phyloP scores from a whole-genome alignment of 2,329 filamentous ascomycete genomes.

The Colletotrichum camelliae region DNA sequence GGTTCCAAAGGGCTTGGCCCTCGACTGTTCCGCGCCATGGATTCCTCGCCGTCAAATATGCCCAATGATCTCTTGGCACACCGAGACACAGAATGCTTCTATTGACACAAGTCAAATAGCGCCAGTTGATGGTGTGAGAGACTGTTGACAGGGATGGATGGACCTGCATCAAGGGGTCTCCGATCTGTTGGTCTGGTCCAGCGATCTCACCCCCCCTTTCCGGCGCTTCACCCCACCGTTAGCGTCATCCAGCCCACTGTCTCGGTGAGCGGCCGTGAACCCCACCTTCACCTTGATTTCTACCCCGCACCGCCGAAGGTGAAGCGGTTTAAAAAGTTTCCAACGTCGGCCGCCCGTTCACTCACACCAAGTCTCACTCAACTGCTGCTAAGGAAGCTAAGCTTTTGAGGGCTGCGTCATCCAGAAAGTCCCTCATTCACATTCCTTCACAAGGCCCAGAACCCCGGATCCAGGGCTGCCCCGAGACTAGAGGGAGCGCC shows the following conservation, averaged over 20 bases:
- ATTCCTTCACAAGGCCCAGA: not conserved
- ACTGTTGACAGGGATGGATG: not conserved
- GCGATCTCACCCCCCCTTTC: not conserved
- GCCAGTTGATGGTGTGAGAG: not conserved
- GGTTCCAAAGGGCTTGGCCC: not conserved
- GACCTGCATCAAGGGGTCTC: not conserved
- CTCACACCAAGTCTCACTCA: not conserved
- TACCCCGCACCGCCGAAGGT: slow-evolving; percentile 7
- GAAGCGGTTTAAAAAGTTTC: not conserved
- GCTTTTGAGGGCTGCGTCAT: not conserved
- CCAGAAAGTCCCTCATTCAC: not conserved
- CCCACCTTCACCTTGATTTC: slow-evolving; percentile 8
- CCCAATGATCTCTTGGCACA: not conserved
- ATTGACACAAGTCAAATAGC: not conserved
- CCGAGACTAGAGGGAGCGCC: not conserved
- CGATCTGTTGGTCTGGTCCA: not conserved
- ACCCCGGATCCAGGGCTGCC: not conserved
- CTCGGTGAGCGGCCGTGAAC: not conserved
- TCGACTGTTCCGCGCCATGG: not conserved
- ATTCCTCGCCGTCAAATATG: not conserved
- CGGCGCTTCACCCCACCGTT: not conserved
- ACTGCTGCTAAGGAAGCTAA: not conserved
- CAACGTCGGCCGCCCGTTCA: not conserved
- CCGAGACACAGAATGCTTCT: not conserved
- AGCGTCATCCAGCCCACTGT: not conserved